These are phyloP conservation scores for Aspergillus persii DNA, from an alignment of 2,329 filamentous ascomycete species.

Conservation along the genomic window DNA sequence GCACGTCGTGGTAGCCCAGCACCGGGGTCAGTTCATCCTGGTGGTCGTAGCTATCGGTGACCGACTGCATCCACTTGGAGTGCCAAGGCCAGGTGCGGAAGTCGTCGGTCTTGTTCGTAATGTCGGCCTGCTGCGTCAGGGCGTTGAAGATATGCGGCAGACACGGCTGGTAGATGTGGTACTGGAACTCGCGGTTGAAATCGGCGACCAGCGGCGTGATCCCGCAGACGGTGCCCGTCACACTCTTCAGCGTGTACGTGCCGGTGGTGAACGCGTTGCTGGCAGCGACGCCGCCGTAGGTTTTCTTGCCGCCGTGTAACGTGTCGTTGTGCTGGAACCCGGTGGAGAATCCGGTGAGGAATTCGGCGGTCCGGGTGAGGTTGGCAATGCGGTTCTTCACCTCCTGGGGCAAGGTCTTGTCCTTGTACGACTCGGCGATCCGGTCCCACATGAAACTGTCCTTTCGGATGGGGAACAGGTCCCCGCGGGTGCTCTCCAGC, in stretches of 20 bases:
- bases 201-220: constrained; percentile 44
- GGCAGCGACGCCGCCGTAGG: constrained; percentile 44
- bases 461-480: constrained; percentile 46
- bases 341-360: constrained; percentile 26
- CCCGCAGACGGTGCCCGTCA: constrained; percentile 45
- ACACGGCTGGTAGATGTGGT: constrained; percentile 48
- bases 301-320: constrained; percentile 15
- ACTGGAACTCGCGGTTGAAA: constrained; percentile 43
- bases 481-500: constrained; percentile 48
- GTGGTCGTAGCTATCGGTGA: constrained; percentile 31
- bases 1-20: constrained; percentile 28
- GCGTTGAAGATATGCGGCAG: constrained; percentile 37
- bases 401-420: constrained; percentile 34
- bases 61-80: constrained; percentile 34
- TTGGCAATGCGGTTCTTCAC: constrained; percentile 25
- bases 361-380: constrained; percentile 29
- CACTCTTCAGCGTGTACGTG: constrained; percentile 48
- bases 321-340: constrained; percentile 26
- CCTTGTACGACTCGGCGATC: constrained; percentile 38
- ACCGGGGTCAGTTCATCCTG: constrained; percentile 27
- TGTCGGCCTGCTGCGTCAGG: constrained; percentile 23
- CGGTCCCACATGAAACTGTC: constrained; percentile 35
- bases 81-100: constrained; percentile 35
- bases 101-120: constrained; percentile 22
- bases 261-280: constrained; percentile 42